A percentile compares a stretch with the other conserved stretches of the same genome.
Evolutionary conservation across 306 rosid genomes (phyloP).

Genomic region (Adenanthera pavonina): DNA sequence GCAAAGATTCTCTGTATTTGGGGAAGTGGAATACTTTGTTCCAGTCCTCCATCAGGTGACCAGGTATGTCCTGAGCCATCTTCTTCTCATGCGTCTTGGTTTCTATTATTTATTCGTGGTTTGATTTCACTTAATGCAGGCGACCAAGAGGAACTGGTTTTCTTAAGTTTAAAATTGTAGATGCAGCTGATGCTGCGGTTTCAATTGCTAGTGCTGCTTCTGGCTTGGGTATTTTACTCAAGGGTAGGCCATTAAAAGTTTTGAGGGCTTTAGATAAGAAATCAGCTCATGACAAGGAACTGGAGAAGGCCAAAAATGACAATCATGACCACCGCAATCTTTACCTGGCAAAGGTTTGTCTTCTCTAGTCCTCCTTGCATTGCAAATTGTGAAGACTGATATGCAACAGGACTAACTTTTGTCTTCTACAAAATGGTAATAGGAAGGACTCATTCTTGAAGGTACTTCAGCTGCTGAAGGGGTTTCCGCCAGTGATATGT

Average conservation of each 20-base stretch:
- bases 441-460: constrained; percentile 92
- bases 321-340: constrained; percentile 86
- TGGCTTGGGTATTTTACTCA: constrained; percentile 71
- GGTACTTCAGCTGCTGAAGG: constrained; percentile 97
- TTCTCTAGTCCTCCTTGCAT: constrained; percentile 19
- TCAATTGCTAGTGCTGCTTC: constrained; percentile 69
- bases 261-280: constrained; percentile 89
- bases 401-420: constrained; percentile 43
- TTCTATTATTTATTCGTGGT: constrained; percentile 37
- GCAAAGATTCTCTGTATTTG: constrained; percentile 84
- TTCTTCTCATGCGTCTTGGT: constrained; percentile 25
- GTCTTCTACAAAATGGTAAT: constrained; percentile 39
- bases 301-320: constrained; percentile 69
- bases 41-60: constrained; percentile 91
- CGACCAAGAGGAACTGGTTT: constrained; percentile 96
- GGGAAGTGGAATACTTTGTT: constrained; percentile 78
- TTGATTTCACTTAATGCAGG: constrained; percentile 57
- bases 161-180: constrained; percentile 79
- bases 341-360: constrained; percentile 79
- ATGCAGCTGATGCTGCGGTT: constrained; percentile 78
- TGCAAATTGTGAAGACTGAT: constrained; percentile 17
- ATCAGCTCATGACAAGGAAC: constrained; percentile 86
- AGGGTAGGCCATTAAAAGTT: constrained; percentile 82
- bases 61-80: constrained; percentile 57
- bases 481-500: constrained; percentile 83